These are phyloP conservation scores for Pelagophyceae sp. DNA, from an alignment of 352 stramenopile genomes.

Conservation along the genomic window DNA sequence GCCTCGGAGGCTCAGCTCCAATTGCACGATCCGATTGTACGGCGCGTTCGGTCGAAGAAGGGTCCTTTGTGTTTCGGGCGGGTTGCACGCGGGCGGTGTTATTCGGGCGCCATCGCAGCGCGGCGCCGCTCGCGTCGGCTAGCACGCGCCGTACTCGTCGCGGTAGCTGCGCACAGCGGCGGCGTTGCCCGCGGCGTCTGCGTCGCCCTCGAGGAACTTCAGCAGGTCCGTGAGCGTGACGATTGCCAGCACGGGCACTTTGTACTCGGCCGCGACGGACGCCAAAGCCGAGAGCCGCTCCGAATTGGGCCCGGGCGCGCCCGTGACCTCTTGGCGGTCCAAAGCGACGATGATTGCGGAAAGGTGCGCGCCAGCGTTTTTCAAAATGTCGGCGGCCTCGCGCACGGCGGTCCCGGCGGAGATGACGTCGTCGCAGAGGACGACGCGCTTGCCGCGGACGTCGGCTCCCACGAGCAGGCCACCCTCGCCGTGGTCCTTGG, in stretches of 20 bases:
- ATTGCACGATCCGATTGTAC: no score
- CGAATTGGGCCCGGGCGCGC: slow-evolving; percentile 34
- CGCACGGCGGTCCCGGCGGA: slow-evolving; percentile 95
- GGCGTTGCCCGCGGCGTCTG: neutral
- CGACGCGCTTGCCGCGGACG: slow-evolving; percentile 85
- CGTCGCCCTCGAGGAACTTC: slow-evolving; percentile 63
- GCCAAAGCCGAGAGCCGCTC: slow-evolving; percentile 74
- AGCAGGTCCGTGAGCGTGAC: slow-evolving; percentile 82
- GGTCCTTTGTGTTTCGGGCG: no score
- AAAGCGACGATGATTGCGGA: slow-evolving; percentile 91
- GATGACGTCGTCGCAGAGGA: slow-evolving; percentile 99
- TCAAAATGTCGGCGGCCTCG: slow-evolving; percentile 77
- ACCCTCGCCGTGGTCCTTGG: slow-evolving; percentile 97
- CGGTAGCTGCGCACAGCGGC: slow-evolving; percentile 20
- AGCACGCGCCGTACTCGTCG: neutral
- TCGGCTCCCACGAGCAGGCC: slow-evolving; percentile 86
- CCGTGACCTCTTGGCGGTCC: slow-evolving; percentile 92
- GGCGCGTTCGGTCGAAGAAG: no score
- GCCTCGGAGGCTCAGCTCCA: no score
- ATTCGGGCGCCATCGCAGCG: no score
- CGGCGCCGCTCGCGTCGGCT: no score
- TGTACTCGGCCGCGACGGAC: slow-evolving; percentile 72
- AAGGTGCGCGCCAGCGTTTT: slow-evolving; percentile 76
- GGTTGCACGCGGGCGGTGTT: no score
- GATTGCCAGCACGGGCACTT: slow-evolving; percentile 84